phyloP scores from a whole-genome alignment of 805 yeast species.

The Myxozyma sirexii region DNA sequence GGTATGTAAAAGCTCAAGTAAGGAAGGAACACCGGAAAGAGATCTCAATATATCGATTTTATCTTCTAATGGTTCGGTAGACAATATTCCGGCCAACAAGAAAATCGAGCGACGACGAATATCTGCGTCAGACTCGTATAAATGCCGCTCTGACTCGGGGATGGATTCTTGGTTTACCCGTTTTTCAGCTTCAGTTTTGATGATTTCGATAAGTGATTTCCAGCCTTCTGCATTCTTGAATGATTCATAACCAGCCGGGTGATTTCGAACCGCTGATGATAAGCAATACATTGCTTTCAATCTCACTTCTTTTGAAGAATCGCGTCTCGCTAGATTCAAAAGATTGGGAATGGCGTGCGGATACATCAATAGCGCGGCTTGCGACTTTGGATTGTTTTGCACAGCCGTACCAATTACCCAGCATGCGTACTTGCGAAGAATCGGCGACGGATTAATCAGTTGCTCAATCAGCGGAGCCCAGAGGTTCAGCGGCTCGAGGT shows the following conservation, averaged over 20 bases:
- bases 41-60: constrained; percentile 26
- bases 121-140: constrained; percentile 17
- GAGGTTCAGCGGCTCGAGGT: constrained; percentile 75
- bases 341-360: constrained; percentile 40
- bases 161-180: background rate
- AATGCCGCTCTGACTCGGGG: constrained; percentile 15
- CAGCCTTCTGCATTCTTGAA: constrained; percentile 69
- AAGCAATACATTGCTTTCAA: constrained; percentile 78
- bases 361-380: constrained; percentile 45
- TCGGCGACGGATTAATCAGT: constrained; percentile 50
- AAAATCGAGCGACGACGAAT: constrained; percentile 29
- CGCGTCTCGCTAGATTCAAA: constrained; percentile 38
- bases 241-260: constrained; percentile 53
- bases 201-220: constrained; percentile 40
- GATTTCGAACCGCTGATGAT: constrained; percentile 72
- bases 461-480: constrained; percentile 73
- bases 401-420: constrained; percentile 87
- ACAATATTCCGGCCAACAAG: constrained; percentile 29
- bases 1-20: constrained; percentile 20
- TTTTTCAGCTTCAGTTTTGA: constrained; percentile 13
- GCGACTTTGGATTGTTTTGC: constrained; percentile 83
- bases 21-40: constrained; percentile 24
- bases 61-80: constrained; percentile 30
- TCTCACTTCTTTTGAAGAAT: constrained; percentile 45
- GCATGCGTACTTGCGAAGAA: constrained; percentile 61